phyloP scores from a whole-genome alignment of 352 stramenopile species.

The Pelagophyceae sp. region DNA sequence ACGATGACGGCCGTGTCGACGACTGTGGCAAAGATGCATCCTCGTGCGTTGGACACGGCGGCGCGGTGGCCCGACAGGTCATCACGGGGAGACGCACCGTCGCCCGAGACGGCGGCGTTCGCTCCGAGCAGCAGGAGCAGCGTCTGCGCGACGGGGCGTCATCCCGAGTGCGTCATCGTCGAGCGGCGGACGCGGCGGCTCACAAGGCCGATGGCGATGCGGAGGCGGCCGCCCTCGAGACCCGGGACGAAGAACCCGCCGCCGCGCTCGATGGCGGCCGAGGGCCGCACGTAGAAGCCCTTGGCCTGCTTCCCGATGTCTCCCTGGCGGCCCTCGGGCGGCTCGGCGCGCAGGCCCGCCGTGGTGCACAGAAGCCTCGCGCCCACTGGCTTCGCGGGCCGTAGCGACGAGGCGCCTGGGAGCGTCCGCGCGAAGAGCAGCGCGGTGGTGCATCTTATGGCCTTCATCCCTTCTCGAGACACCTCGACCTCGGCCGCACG shows the following conservation, averaged over 20 bases:
- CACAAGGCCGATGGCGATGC: conserved; percentile 43
- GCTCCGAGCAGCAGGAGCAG: conserved; percentile 31
- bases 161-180: too few species aligned
- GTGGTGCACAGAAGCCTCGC: too few species aligned
- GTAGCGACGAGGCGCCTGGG: too few species aligned
- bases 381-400: too few species aligned
- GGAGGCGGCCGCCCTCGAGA: conserved; percentile 52
- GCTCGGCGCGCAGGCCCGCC: background rate
- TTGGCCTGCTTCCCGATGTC: conserved; percentile 30
- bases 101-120: conserved; percentile 22
- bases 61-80: conserved; percentile 35
- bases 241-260: conserved; percentile 67
- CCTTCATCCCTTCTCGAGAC: too few species aligned
- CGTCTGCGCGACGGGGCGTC: too few species aligned
- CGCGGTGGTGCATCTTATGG: too few species aligned
- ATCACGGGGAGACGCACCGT: background rate
- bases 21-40: background rate
- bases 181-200: too few species aligned
- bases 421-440: too few species aligned
- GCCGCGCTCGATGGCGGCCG: conserved; percentile 59
- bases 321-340: background rate
- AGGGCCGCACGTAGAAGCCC: conserved; percentile 61
- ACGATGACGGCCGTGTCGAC: background rate
- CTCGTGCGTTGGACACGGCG: background rate
- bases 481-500: too few species aligned